These are phyloP conservation scores for Dictyostelium citrinum DNA, from an alignment of 78 protist species.

Conservation along the genomic window DNA sequence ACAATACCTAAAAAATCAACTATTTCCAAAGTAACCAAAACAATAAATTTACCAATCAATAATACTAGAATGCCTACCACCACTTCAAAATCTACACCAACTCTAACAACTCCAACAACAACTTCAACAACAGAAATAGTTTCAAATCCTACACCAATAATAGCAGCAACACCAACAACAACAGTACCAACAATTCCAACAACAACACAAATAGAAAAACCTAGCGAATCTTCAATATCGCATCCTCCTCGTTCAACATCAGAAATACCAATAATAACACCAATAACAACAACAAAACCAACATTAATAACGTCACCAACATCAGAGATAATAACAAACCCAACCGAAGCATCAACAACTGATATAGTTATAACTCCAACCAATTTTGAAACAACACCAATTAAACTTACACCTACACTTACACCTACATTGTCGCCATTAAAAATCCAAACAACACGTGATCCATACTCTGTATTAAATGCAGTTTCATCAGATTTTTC, in stretches of 20 bases:
- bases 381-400: neutral
- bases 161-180: neutral
- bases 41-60: neutral
- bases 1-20: conserved; percentile 13
- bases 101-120: neutral
- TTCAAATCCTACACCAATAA: neutral
- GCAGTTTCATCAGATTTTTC: neutral
- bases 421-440: neutral
- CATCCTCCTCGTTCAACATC: no score
- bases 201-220: neutral
- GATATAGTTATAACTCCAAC: neutral
- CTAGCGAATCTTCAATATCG: no score
- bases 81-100: neutral
- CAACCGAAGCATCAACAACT: neutral
- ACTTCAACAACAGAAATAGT: neutral
- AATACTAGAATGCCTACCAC: neutral
- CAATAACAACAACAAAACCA: neutral
- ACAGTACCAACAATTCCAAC: neutral
- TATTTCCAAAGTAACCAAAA: neutral
- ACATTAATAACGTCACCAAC: neutral
- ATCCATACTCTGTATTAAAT: neutral
- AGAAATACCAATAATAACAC: neutral
- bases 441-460: neutral
- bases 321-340: neutral
- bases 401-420: neutral